phyloP scores from a whole-genome alignment of 148 eudicot genomes.

The Nepenthes mirabilis region DNA sequence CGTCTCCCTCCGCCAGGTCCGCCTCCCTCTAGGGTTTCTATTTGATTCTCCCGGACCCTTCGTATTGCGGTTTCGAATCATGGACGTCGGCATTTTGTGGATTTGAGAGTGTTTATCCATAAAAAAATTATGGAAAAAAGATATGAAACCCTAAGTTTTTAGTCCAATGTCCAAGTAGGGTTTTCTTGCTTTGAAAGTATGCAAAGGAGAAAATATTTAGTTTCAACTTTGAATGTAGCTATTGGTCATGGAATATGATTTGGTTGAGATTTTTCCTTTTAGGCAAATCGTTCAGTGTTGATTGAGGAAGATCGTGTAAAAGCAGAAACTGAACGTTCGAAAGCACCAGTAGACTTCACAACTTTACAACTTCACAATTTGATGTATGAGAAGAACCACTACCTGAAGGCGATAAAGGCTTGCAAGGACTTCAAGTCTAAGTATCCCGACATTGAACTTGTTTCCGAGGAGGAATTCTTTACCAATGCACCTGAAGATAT shows the following conservation, averaged over 20 bases:
- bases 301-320: slow-evolving; percentile 83
- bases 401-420: slow-evolving; percentile 90
- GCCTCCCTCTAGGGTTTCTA: slow-evolving; percentile 2
- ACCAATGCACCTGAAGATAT: slow-evolving; percentile 78
- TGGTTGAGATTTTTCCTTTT: slow-evolving; percentile 13
- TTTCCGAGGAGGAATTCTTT: slow-evolving; percentile 77
- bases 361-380: slow-evolving; percentile 90
- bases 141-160: no score
- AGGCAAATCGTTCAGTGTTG: slow-evolving; percentile 90
- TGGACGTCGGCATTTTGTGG: background rate
- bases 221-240: background rate
- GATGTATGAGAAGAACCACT: slow-evolving; percentile 95
- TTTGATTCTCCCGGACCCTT: background rate
- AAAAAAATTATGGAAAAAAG: background rate
- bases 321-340: slow-evolving; percentile 79
- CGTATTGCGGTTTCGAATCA: background rate
- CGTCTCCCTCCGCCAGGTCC: slow-evolving; percentile 83
- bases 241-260: slow-evolving; percentile 5
- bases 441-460: slow-evolving; percentile 89
- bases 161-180: no score
- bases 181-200: no score
- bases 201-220: background rate
- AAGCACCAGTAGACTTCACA: slow-evolving; percentile 88
- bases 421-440: slow-evolving; percentile 97
- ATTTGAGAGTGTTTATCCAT: background rate